A percentile compares a stretch with the other conserved stretches of the same genome.
phyloP scores from a whole-genome alignment of 768 basidiomycete genomes.

The Russula lepida region DNA sequence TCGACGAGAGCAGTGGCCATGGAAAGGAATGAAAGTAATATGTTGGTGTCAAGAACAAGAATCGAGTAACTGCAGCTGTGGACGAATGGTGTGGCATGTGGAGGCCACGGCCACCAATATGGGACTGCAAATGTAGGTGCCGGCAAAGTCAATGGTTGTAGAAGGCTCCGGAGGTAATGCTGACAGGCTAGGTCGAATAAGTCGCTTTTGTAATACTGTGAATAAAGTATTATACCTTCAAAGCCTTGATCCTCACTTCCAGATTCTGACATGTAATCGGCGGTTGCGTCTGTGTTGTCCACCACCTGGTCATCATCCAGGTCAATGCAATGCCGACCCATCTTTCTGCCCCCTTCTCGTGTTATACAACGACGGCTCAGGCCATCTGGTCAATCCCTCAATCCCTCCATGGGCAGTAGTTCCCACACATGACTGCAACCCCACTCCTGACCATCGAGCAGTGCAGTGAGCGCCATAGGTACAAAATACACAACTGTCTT shows the following conservation, averaged over 20 bases:
- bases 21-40: slow-evolving; percentile 75
- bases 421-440: too few relatives aligned
- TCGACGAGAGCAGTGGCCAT: slow-evolving; percentile 71
- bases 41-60: slow-evolving; percentile 92
- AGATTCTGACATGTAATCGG: slow-evolving; percentile 21
- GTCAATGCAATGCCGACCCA: slow-evolving; percentile 55
- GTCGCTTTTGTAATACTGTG: background rate
- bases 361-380: too few relatives aligned
- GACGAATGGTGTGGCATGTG: slow-evolving; percentile 30
- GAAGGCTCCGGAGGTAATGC: slow-evolving; percentile 61
- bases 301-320: slow-evolving; percentile 50
- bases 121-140: slow-evolving; percentile 20
- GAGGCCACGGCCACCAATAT: slow-evolving; percentile 24
- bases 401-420: too few relatives aligned
- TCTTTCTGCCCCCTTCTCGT: slow-evolving; percentile 58
- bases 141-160: slow-evolving; percentile 35
- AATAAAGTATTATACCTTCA: slow-evolving; percentile 52
- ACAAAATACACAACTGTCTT: too few relatives aligned
- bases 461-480: too few relatives aligned
- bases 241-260: slow-evolving; percentile 46
- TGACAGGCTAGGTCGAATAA: slow-evolving; percentile 47
- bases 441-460: too few relatives aligned
- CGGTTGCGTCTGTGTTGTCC: slow-evolving; percentile 40
- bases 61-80: slow-evolving; percentile 66
- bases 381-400: too few relatives aligned